phyloP scores from a whole-genome alignment of 1,139 yeast genomes.

The Diutina neorugosa region DNA sequence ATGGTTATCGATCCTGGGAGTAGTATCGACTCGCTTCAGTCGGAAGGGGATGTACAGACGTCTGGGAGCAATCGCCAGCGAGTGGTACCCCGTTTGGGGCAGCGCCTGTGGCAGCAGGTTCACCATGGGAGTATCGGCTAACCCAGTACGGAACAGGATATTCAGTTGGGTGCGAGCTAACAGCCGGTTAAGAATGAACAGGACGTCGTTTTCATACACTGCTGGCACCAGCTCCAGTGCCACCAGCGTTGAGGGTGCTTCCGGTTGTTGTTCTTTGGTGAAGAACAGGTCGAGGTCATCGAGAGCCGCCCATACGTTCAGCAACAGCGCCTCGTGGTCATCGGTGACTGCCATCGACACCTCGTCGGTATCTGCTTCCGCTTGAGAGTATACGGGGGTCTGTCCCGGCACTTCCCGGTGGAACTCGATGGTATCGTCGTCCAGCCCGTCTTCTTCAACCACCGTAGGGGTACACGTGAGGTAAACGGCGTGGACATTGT shows the following conservation, averaged over 20 bases:
- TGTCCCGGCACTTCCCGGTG: conserved; percentile 33
- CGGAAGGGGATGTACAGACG: conserved; percentile 33
- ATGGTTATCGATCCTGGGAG: neutral
- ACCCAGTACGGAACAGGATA: conserved; percentile 61
- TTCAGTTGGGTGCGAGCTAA: conserved; percentile 68
- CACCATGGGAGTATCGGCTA: conserved; percentile 34
- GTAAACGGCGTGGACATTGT: conserved; percentile 91
- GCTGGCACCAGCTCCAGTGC: conserved; percentile 63
- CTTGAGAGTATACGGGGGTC: conserved; percentile 14
- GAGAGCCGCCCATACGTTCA: conserved; percentile 94
- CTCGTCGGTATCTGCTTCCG: conserved; percentile 34
- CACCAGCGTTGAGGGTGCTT: conserved; percentile 20
- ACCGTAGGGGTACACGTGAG: conserved; percentile 53
- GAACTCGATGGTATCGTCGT: conserved; percentile 40
- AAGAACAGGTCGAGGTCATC: conserved; percentile 90
- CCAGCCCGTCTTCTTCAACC: conserved; percentile 18
- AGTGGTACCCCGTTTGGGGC: neutral
- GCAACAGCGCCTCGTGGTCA: conserved; percentile 66
- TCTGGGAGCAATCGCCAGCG: conserved; percentile 12
- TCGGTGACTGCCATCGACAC: conserved; percentile 29
- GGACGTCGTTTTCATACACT: conserved; percentile 69
- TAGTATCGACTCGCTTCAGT: neutral
- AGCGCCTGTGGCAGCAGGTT: neutral
- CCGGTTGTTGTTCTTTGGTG: conserved; percentile 42
- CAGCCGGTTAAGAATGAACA: conserved; percentile 60